Conservation (phyloP, 371 early-diverging fungal species). For the Smittium culicis region DNA sequence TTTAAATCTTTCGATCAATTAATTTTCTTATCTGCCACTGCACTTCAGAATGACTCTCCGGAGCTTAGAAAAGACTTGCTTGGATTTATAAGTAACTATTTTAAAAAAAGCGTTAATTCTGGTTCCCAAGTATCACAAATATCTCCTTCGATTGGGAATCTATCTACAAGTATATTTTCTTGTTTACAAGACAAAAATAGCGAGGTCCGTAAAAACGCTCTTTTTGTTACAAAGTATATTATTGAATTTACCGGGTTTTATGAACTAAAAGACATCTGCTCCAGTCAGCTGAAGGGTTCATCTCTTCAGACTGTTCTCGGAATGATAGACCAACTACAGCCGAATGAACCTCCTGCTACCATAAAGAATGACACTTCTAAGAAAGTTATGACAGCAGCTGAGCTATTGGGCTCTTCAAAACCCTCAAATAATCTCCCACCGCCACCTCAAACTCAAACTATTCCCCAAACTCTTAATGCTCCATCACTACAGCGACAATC, state of each 20-base stretch:
- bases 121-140: slow-evolving; percentile 10
- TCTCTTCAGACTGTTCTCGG: slow-evolving; percentile 51
- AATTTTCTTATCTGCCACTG: slow-evolving; percentile 43
- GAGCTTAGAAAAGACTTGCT: slow-evolving; percentile 74
- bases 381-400: slow-evolving; percentile 32
- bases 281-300: slow-evolving; percentile 46
- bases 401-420: slow-evolving; percentile 25
- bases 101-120: slow-evolving; percentile 25
- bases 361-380: slow-evolving; percentile 18
- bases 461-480: neutral
- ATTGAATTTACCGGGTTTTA: slow-evolving; percentile 29
- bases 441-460: neutral
- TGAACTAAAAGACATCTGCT: slow-evolving; percentile 21
- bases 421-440: too few relatives aligned
- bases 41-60: slow-evolving; percentile 58
- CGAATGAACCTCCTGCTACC: slow-evolving; percentile 21
- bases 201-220: slow-evolving; percentile 79
- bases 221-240: slow-evolving; percentile 40
- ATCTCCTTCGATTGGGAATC: slow-evolving; percentile 40
- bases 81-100: slow-evolving; percentile 49
- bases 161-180: slow-evolving; percentile 53
- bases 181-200: slow-evolving; percentile 76
- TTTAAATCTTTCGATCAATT: slow-evolving; percentile 23
- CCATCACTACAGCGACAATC: neutral
- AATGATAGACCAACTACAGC: slow-evolving; percentile 48